Conservation (phyloP, 129 eudicot species). For the Pittosporum tobira region DNA sequence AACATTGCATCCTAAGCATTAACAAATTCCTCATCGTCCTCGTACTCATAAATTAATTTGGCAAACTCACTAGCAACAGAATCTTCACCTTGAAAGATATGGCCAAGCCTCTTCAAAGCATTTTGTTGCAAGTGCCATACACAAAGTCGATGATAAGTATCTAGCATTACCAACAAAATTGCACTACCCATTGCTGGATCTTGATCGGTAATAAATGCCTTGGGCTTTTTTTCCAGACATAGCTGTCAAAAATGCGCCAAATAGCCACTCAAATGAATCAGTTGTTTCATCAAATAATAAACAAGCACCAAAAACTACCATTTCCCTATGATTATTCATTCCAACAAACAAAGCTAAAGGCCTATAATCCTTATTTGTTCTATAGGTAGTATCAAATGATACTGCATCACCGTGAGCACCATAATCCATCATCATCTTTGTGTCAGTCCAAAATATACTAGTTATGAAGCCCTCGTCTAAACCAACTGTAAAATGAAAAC, state of each 20-base stretch:
- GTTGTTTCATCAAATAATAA: background rate
- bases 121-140: slow-evolving; percentile 27
- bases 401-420: background rate
- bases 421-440: background rate
- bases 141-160: slow-evolving; percentile 31
- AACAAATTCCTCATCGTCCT: slow-evolving; percentile 26
- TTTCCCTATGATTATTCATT: slow-evolving; percentile 1
- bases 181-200: no score
- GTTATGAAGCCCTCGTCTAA: background rate
- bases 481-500: background rate
- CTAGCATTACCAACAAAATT: slow-evolving; percentile 17
- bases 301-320: background rate
- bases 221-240: no score
- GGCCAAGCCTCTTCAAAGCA: slow-evolving; percentile 24
- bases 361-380: background rate
- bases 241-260: no score
- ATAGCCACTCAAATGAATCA: background rate
- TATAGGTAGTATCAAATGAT: background rate
- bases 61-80: slow-evolving; percentile 21
- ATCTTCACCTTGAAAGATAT: slow-evolving; percentile 9
- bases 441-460: background rate
- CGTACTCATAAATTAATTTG: slow-evolving; percentile 16
- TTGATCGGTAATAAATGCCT: no score
- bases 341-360: background rate
- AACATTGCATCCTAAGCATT: slow-evolving; percentile 26